Evolutionary conservation across 177 flowering plant species (phyloP).

Genomic region (Vitis hybrid): DNA sequence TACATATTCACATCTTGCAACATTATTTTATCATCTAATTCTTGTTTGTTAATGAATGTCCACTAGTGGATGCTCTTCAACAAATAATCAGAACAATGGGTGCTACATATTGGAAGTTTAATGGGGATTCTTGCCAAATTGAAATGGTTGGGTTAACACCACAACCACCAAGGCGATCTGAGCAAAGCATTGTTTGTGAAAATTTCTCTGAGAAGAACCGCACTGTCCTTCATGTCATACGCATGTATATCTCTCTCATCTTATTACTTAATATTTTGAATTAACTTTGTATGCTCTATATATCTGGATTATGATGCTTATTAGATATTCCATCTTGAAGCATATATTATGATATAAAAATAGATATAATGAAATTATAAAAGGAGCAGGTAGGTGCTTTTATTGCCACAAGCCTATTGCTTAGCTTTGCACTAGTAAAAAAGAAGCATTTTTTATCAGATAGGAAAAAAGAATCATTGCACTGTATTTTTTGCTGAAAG

Average conservation of each 20-base stretch:
- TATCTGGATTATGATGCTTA: too few relatives aligned
- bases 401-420: too few relatives aligned
- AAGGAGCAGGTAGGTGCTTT: too few relatives aligned
- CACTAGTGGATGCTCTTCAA: constrained; percentile 40
- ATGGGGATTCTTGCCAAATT: constrained; percentile 35
- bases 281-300: too few relatives aligned
- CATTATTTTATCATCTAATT: neutral
- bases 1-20: neutral
- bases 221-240: constrained; percentile 31
- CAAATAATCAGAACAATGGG: constrained; percentile 39
- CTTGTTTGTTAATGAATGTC: constrained; percentile 7
- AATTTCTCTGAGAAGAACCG: constrained; percentile 18
- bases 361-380: too few relatives aligned
- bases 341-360: too few relatives aligned
- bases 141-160: constrained; percentile 29
- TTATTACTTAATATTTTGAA: neutral
- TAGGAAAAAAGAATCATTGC: too few relatives aligned
- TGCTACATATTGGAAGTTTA: constrained; percentile 39
- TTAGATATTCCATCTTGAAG: too few relatives aligned
- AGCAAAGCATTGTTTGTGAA: constrained; percentile 31
- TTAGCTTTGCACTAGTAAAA: too few relatives aligned
- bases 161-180: constrained; percentile 20
- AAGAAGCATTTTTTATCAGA: too few relatives aligned
- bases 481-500: too few relatives aligned
- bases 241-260: constrained; percentile 25